Conservation (phyloP, 2,329 filamentous ascomycete species). For the Kalmusia sp. region DNA sequence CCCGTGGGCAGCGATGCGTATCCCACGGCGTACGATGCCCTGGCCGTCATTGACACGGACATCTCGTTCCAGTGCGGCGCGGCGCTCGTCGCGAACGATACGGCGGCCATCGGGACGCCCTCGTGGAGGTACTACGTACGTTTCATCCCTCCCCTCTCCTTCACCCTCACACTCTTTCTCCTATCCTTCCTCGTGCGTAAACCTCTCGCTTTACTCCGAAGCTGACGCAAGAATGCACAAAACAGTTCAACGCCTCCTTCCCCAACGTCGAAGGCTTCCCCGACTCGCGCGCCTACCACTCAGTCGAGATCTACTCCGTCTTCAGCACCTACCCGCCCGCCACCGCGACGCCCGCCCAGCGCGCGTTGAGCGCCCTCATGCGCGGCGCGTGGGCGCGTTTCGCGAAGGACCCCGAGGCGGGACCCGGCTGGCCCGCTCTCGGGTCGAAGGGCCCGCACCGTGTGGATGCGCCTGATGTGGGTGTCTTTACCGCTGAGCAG, state of each 20-base stretch:
- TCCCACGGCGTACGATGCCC: slow-evolving; percentile 22
- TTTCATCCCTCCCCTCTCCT: neutral
- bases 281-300: slow-evolving; percentile 26
- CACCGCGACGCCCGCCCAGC: slow-evolving; percentile 28
- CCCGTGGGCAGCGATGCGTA: slow-evolving; percentile 23
- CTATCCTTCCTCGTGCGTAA: too few species aligned
- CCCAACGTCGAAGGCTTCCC: slow-evolving; percentile 23
- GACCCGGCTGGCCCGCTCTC: slow-evolving; percentile 35
- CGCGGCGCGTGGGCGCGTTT: slow-evolving; percentile 34
- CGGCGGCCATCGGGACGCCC: slow-evolving; percentile 26
- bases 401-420: slow-evolving; percentile 32
- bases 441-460: slow-evolving; percentile 10
- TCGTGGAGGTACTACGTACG: slow-evolving; percentile 30
- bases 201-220: neutral
- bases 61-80: slow-evolving; percentile 26
- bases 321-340: slow-evolving; percentile 27
- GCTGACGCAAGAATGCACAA: neutral
- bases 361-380: slow-evolving; percentile 27
- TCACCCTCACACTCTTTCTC: too few species aligned
- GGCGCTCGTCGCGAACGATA: slow-evolving; percentile 32
- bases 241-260: slow-evolving; percentile 39
- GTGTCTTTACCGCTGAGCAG: neutral
- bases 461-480: slow-evolving; percentile 1
- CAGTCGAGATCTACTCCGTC: slow-evolving; percentile 30
- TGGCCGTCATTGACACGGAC: slow-evolving; percentile 26